These are phyloP conservation scores for Phytophthora palmivora DNA, from an alignment of 352 stramenopile species.

Conservation along the genomic window DNA sequence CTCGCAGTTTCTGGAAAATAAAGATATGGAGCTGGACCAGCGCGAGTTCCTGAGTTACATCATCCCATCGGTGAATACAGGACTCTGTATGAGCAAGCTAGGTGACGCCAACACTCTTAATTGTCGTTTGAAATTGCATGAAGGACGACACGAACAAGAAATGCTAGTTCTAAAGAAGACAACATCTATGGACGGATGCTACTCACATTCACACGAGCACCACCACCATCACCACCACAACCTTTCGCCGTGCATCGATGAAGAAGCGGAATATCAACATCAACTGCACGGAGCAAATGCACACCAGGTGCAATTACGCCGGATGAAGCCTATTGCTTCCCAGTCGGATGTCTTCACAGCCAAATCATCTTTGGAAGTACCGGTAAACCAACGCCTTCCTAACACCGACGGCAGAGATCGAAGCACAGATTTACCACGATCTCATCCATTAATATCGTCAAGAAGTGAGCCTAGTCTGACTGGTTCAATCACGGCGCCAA, in stretches of 20 bases:
- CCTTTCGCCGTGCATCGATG: constrained; percentile 17
- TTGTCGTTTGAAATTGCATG: constrained; percentile 15
- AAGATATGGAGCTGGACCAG: constrained; percentile 87
- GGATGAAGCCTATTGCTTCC: constrained; percentile 37
- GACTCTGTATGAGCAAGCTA: constrained; percentile 54
- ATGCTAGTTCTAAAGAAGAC: constrained; percentile 11
- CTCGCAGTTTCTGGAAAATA: constrained; percentile 82
- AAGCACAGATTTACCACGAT: constrained; percentile 1
- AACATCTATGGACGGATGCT: constrained; percentile 12
- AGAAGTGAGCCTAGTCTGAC: constrained; percentile 52
- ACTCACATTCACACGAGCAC: constrained; percentile 32
- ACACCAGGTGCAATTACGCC: constrained; percentile 28
- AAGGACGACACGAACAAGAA: constrained; percentile 15
- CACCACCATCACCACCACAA: constrained; percentile 38
- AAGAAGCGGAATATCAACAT: constrained; percentile 34
- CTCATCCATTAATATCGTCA: constrained; percentile 26
- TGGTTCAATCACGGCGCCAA: constrained; percentile 24
- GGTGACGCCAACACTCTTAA: constrained; percentile 1
- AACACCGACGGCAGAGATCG: background rate
- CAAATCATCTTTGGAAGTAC: constrained; percentile 23
- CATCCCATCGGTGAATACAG: constrained; percentile 80
- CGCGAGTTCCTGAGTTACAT: constrained; percentile 85
- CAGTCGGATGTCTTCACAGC: constrained; percentile 39
- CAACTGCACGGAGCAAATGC: constrained; percentile 14
- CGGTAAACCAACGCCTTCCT: background rate